Conservation (phyloP, 768 basidiomycete species). For the Rhizopogon vesiculosus region DNA sequence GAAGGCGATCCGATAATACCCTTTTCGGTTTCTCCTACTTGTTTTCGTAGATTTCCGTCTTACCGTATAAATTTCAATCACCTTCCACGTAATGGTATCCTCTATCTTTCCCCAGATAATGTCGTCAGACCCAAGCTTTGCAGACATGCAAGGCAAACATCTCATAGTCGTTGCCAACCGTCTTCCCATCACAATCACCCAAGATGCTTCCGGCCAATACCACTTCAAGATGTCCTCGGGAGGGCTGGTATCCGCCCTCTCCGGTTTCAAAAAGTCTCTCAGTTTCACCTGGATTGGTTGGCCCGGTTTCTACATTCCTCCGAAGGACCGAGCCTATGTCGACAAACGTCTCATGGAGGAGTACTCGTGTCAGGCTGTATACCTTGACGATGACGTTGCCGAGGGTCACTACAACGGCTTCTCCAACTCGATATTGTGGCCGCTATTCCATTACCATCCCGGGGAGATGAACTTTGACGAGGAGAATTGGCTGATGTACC, state of each 20-base stretch:
- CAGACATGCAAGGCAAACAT: conserved; percentile 54
- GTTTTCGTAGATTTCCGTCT: conserved; percentile 15
- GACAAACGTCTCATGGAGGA: conserved; percentile 92
- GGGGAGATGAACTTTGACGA: conserved; percentile 99
- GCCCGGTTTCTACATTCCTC: conserved; percentile 92
- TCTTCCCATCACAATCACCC: conserved; percentile 92
- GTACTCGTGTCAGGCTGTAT: conserved; percentile 96
- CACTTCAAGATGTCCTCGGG: conserved; percentile 99
- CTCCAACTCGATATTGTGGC: conserved; percentile 99
- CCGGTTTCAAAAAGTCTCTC: conserved; percentile 97
- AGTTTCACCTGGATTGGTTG: conserved; percentile 98
- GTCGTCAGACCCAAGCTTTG: conserved; percentile 21
- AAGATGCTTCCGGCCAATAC: conserved; percentile 89
- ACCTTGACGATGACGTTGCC: conserved; percentile 97
- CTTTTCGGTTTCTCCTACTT: conserved; percentile 18
- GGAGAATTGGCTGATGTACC: conserved; percentile 96
- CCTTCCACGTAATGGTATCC: conserved; percentile 15
- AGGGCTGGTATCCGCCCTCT: conserved; percentile 94
- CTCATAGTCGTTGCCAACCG: conserved; percentile 96
- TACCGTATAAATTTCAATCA: conserved; percentile 21
- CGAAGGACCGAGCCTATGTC: conserved; percentile 85
- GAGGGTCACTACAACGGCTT: conserved; percentile 98
- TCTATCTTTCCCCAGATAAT: conserved; percentile 19
- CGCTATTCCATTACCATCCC: conserved; percentile 98
- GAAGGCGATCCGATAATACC: conserved; percentile 29